These are phyloP conservation scores for Glebionis coronaria DNA, from an alignment of 129 eudicot genomes.

Conservation along the genomic window DNA sequence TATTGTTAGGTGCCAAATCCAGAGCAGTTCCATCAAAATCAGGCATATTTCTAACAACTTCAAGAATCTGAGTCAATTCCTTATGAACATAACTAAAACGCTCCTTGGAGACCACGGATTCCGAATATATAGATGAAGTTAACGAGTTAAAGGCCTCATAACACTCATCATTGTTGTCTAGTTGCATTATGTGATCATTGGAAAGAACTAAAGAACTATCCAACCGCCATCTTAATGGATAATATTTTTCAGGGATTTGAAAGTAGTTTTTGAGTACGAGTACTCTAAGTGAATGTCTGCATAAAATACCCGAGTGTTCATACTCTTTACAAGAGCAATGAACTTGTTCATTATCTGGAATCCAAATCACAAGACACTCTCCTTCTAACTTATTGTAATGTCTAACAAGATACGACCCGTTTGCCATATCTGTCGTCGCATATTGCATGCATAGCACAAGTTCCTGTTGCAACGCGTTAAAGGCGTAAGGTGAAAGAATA, in stretches of 20 bases:
- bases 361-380: conserved; percentile 62
- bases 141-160: conserved; percentile 54
- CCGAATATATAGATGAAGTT: conserved; percentile 49
- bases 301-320: conserved; percentile 64
- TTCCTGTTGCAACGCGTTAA: conserved; percentile 55
- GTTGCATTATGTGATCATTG: conserved; percentile 38
- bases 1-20: conserved; percentile 40
- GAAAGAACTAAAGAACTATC: conserved; percentile 44
- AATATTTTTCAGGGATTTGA: conserved; percentile 71
- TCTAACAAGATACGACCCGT: conserved; percentile 64
- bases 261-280: conserved; percentile 65
- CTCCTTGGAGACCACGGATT: conserved; percentile 54
- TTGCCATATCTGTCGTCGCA: conserved; percentile 59
- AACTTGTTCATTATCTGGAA: conserved; percentile 67
- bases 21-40: conserved; percentile 36
- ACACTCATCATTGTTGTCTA: conserved; percentile 42
- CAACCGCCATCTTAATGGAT: conserved; percentile 55
- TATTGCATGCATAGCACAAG: conserved; percentile 67
- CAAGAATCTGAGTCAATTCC: conserved; percentile 54
- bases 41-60: conserved; percentile 57
- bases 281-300: conserved; percentile 64
- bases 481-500: conserved; percentile 67
- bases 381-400: conserved; percentile 69
- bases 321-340: conserved; percentile 77
- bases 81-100: conserved; percentile 62